phyloP scores from a whole-genome alignment of 305 asterid species.

The Solanum hybrid region DNA sequence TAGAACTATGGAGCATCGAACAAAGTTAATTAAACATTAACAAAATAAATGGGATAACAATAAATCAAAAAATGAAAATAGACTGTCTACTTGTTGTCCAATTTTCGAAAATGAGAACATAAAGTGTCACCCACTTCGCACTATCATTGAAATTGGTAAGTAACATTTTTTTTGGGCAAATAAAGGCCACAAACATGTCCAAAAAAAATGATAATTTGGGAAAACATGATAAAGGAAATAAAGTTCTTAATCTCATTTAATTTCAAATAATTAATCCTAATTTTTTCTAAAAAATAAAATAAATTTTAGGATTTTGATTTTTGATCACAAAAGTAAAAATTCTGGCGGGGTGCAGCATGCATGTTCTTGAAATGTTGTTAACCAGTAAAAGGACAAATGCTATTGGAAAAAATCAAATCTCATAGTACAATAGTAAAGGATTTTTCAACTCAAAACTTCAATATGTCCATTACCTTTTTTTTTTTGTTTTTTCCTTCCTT shows the following conservation, averaged over 20 bases:
- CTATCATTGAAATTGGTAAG: too few relatives aligned
- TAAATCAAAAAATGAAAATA: too few relatives aligned
- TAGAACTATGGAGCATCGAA: neutral
- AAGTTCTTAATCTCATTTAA: neutral
- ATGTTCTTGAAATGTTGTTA: neutral
- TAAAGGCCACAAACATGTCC: neutral
- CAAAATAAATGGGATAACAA: neutral
- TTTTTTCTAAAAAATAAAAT: neutral
- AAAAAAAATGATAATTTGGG: neutral
- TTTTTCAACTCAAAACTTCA: neutral
- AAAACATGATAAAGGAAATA: too few relatives aligned
- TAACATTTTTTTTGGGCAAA: neutral
- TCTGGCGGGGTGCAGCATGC: neutral
- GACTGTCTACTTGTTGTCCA: too few relatives aligned
- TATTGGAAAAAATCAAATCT: neutral
- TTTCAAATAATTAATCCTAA: neutral
- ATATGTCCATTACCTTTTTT: neutral
- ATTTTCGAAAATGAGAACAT: too few relatives aligned
- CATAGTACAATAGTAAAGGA: neutral
- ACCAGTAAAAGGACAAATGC: neutral
- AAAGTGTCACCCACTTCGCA: too few relatives aligned
- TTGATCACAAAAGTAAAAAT: neutral
- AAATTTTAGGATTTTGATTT: neutral
- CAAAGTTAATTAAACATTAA: neutral
- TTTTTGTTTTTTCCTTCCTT: too few relatives aligned